Evolutionary conservation across 129 eudicot species (phyloP), one percentile per base, ranked within the genome.

Genomic region (Smallanthus sonchifolius): DNA sequence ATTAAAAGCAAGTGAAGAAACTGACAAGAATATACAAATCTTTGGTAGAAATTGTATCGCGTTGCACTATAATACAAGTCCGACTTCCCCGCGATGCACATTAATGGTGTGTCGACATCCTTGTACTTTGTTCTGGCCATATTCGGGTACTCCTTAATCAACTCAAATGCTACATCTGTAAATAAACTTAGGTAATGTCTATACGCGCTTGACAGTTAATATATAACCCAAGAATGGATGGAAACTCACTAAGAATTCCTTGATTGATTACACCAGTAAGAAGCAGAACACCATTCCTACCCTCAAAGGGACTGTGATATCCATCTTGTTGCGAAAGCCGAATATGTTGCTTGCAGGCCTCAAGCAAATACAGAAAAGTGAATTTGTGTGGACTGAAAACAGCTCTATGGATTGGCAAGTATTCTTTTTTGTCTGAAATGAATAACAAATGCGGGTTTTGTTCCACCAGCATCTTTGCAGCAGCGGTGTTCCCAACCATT

Each of bases 381-480:
- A 28, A 16, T 63, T 30, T 39, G 44, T 79, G 87, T n/a, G 28
- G 30, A 79, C 55, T 48, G 47, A 15, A 13, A 44, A 78, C 44
- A n/a, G 84, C 78, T 44, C 34, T 42, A 15, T 34, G 74, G 54
- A 79, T 39, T 2, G 87, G 83, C 10, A 79, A 48, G 3, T 1
- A 2, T 1, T 28, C 11, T 0, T 5, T 0, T 0, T 54, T 8
- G 28, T 64, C 71, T 8, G 34, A 3, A 10, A 43, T 16, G 24
- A 69, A 68, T 28, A 80, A 43, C 72, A 79, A 70, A 54, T 43
- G 16, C 0, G 87, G 75, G 69, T 79, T 74, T 52, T 32, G 67
- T 6, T 54, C 54, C 34, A 79, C 83, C 54, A 83, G 59, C 69
- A 79, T 20, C 17, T 37, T 67, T 10, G 82, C 82, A 19, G 86